Percentiles rank a stretch among this genome's conserved stretches.
phyloP scores from a whole-genome alignment of 345 rosid genomes.

The Psidium friedrichsthalianum region DNA sequence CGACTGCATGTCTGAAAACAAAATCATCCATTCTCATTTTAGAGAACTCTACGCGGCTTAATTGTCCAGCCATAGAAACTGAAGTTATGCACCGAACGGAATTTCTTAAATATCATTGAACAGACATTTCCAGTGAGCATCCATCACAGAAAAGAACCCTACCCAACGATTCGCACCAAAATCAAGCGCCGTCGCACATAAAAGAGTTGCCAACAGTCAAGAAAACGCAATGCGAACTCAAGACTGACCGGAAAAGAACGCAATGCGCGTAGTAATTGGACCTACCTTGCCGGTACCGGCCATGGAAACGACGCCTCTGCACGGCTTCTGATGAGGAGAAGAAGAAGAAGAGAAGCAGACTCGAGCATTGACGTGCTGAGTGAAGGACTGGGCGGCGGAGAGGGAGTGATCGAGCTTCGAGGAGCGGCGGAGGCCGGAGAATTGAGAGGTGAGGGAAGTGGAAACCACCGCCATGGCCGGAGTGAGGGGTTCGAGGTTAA shows the following conservation, averaged over 20 bases:
- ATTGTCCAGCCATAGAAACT: too few relatives aligned
- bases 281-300: conserved; percentile 87
- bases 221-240: neutral
- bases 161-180: neutral
- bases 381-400: conserved; percentile 21
- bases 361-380: conserved; percentile 31
- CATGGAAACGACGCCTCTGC: conserved; percentile 60
- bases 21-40: neutral
- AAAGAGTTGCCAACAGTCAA: neutral
- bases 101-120: neutral
- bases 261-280: neutral
- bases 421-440: conserved; percentile 25
- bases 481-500: neutral
- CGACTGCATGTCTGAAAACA: neutral
- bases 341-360: conserved; percentile 40
- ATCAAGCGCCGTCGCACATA: neutral
- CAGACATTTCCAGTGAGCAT: neutral
- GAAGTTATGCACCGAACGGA: neutral
- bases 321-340: conserved; percentile 16
- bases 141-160: neutral
- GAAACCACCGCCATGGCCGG: conserved; percentile 49
- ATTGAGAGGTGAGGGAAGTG: conserved; percentile 24
- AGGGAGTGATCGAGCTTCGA: conserved; percentile 25
- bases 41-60: neutral
- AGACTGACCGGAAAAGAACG: neutral